phyloP scores from a whole-genome alignment of 2,329 filamentous ascomycete species.

The Venturia carpophila region DNA sequence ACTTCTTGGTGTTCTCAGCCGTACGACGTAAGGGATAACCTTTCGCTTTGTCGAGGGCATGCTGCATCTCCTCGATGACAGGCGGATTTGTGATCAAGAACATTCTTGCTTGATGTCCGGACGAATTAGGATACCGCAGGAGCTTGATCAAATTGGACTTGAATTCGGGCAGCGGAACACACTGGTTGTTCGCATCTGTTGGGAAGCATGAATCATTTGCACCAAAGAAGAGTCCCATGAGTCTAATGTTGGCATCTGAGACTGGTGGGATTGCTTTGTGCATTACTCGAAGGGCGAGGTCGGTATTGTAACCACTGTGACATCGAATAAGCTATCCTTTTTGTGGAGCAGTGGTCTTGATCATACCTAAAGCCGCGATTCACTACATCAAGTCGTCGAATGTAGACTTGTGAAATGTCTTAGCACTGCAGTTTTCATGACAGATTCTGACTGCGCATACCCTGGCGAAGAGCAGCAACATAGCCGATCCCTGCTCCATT shows the following conservation, averaged over 20 bases:
- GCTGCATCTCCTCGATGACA: constrained; percentile 53
- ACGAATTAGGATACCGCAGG: constrained; percentile 61
- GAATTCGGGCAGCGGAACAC: constrained; percentile 70
- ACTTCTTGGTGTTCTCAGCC: constrained; percentile 55
- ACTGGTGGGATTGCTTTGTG: constrained; percentile 60
- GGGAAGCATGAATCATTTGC: constrained; percentile 80
- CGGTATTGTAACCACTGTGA: constrained; percentile 66
- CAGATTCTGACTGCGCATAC: constrained; percentile 38
- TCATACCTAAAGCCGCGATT: constrained; percentile 68
- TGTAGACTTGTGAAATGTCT: constrained; percentile 52
- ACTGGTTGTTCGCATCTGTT: constrained; percentile 56
- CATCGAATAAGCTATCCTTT: not conserved
- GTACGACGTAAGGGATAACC: constrained; percentile 41
- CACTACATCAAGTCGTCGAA: constrained; percentile 72
- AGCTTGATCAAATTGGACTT: constrained; percentile 64
- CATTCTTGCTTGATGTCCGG: constrained; percentile 62
- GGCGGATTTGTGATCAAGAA: constrained; percentile 78
- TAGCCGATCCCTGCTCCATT: constrained; percentile 65
- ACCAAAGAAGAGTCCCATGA: constrained; percentile 66
- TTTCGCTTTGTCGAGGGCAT: constrained; percentile 29
- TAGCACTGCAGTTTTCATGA: not conserved
- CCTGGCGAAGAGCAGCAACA: constrained; percentile 59
- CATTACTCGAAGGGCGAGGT: constrained; percentile 62
- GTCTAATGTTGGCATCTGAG: constrained; percentile 53
- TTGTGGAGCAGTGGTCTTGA: not conserved